A percentile compares a stretch with the other conserved stretches of the same genome.
These are phyloP conservation scores for Przewalskia tangutica DNA, from an alignment of 257 asterid species.

Conservation along the genomic window DNA sequence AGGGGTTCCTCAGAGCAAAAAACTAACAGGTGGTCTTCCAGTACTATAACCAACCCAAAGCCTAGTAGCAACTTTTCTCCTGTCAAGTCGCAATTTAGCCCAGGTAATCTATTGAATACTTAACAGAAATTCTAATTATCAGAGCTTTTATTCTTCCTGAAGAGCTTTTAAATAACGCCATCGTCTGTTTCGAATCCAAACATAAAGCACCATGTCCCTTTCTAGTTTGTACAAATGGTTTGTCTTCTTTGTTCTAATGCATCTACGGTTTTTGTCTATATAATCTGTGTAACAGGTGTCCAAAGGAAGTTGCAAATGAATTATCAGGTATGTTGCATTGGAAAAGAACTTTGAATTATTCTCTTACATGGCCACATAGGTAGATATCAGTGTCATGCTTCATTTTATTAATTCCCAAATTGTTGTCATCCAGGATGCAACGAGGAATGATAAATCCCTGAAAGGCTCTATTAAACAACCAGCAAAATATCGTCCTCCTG, in stretches of 20 bases:
- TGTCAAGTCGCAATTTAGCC: constrained; percentile 34
- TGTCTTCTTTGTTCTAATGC: background rate
- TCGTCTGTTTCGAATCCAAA: background rate
- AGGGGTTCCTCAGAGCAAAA: constrained; percentile 32
- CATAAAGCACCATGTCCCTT: background rate
- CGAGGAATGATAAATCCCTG: constrained; percentile 34
- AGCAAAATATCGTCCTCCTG: constrained; percentile 70
- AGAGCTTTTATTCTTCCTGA: background rate
- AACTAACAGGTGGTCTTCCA: constrained; percentile 30
- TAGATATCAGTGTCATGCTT: background rate
- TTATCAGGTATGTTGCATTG: constrained; percentile 31
- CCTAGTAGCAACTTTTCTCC: constrained; percentile 33
- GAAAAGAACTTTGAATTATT: background rate
- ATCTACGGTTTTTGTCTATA: background rate
- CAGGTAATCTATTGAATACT: constrained; percentile 29
- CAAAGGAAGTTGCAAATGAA: constrained; percentile 80
- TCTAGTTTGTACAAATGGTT: background rate
- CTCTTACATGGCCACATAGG: background rate
- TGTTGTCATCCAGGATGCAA: constrained; percentile 24
- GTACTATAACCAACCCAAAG: constrained; percentile 36
- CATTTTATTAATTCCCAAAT: background rate
- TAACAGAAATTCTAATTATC: background rate
- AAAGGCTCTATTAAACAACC: constrained; percentile 59
- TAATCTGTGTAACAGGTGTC: constrained; percentile 29
- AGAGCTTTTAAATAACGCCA: background rate